phyloP scores from a whole-genome alignment of 768 basidiomycete genomes.

The Atractiella rhizophila region DNA sequence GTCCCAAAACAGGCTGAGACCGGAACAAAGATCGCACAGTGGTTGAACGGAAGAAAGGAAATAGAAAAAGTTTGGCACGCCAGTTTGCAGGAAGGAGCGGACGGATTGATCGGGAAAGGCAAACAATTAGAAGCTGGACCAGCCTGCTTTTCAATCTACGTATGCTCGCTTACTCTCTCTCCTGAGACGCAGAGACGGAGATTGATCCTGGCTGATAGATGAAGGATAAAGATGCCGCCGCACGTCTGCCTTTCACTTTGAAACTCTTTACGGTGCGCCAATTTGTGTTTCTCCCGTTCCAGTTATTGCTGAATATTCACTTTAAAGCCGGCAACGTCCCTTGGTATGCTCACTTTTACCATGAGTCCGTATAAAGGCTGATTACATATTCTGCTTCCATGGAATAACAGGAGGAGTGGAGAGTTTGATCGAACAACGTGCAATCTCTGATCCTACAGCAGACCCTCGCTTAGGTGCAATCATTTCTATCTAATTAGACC shows the following conservation, averaged over 20 bases:
- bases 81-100: conserved; percentile 45
- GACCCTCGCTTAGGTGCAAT: conserved; percentile 34
- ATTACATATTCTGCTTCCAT: no score
- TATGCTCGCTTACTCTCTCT: no score
- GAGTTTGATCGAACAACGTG: conserved; percentile 50
- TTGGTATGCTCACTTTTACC: no score
- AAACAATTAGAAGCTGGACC: conserved; percentile 21
- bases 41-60: conserved; percentile 38
- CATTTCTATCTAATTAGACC: no score
- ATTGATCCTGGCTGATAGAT: no score
- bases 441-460: conserved; percentile 33
- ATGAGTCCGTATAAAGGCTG: no score
- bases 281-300: no score
- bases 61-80: conserved; percentile 50
- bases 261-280: conserved; percentile 44
- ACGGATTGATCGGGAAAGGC: no score
- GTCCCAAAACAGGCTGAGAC: conserved; percentile 50
- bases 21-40: conserved; percentile 44
- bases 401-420: conserved; percentile 74
- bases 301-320: background rate
- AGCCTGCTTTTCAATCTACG: conserved; percentile 17
- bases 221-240: conserved; percentile 14
- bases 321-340: background rate
- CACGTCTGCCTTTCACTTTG: conserved; percentile 32
- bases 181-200: no score